These are phyloP conservation scores for Colletotrichum spinosum DNA, from an alignment of 2,329 filamentous ascomycete genomes.

Conservation along the genomic window DNA sequence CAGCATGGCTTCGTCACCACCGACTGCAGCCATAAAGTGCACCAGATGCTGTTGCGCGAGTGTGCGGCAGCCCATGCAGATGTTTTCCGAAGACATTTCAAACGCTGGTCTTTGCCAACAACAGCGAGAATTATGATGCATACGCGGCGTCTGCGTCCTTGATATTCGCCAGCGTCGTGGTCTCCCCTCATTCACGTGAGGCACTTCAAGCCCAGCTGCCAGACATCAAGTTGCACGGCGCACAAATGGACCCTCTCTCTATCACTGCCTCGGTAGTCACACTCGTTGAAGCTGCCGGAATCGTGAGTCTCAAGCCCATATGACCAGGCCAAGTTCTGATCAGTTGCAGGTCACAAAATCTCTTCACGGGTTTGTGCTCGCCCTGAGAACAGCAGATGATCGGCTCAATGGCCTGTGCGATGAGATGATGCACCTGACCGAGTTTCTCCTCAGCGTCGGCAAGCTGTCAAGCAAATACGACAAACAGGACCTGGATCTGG, in stretches of 20 bases:
- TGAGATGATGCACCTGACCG: conserved; percentile 40
- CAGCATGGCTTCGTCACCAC: no score
- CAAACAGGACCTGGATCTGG: conserved; percentile 37
- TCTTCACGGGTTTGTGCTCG: conserved; percentile 28
- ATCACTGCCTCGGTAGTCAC: neutral
- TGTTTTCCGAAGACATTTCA: no score
- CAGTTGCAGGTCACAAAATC: conserved; percentile 29
- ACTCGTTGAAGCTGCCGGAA: conserved; percentile 21
- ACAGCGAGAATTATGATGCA: no score
- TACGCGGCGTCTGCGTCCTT: no score
- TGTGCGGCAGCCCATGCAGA: no score
- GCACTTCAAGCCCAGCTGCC: no score
- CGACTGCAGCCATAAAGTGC: no score
- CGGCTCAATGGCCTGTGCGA: conserved; percentile 37
- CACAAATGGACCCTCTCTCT: neutral
- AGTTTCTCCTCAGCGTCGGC: conserved; percentile 40
- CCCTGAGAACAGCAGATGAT: conserved; percentile 38
- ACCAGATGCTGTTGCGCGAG: no score
- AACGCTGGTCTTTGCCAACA: no score
- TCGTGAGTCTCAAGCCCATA: conserved; percentile 22
- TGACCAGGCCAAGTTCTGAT: neutral
- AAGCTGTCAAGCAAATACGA: conserved; percentile 39
- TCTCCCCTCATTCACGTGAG: no score
- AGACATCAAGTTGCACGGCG: no score
- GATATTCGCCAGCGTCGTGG: no score